These are phyloP conservation scores for Leccinum ambiguum DNA, from an alignment of 1,284 basidiomycete genomes.

Conservation along the genomic window DNA sequence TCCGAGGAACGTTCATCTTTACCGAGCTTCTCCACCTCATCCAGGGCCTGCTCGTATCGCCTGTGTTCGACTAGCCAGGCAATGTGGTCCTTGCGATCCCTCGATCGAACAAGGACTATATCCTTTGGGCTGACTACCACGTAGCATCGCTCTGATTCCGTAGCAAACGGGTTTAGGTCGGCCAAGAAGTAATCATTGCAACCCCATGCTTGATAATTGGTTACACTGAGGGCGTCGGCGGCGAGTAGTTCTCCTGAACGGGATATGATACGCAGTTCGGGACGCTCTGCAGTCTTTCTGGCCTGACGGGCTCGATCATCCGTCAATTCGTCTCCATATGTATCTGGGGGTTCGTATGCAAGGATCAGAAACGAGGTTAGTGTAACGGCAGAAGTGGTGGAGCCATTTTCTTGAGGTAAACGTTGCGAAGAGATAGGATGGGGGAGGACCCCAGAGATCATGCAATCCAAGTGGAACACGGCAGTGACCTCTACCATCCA, in stretches of 20 bases:
- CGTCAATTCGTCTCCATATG: constrained; percentile 65
- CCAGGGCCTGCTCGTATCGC: constrained; percentile 88
- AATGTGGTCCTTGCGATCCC: constrained; percentile 91
- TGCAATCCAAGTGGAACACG: constrained; percentile 93
- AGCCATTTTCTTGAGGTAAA: constrained; percentile 20
- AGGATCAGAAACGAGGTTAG: constrained; percentile 81
- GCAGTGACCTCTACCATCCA: constrained; percentile 85
- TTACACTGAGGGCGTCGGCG: constrained; percentile 81
- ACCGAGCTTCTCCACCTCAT: constrained; percentile 70
- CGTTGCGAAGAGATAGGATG: constrained; percentile 51
- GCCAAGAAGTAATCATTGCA: constrained; percentile 91
- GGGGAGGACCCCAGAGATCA: constrained; percentile 90
- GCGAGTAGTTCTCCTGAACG: constrained; percentile 87
- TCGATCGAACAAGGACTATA: constrained; percentile 80
- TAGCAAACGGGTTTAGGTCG: constrained; percentile 36
- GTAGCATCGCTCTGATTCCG: constrained; percentile 50
- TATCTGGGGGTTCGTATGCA: constrained; percentile 77
- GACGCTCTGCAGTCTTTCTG: constrained; percentile 81
- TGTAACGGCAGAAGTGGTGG: constrained; percentile 29
- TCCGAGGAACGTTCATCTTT: constrained; percentile 28
- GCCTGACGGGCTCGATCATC: constrained; percentile 71
- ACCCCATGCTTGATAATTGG: constrained; percentile 80
- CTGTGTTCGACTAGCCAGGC: constrained; percentile 89
- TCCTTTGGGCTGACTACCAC: constrained; percentile 87
- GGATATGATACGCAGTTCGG: constrained; percentile 92